Percentiles rank a stretch among this genome's conserved stretches.
phyloP scores from a whole-genome alignment of 2,329 filamentous ascomycete genomes.

The Alternaria postmessia region DNA sequence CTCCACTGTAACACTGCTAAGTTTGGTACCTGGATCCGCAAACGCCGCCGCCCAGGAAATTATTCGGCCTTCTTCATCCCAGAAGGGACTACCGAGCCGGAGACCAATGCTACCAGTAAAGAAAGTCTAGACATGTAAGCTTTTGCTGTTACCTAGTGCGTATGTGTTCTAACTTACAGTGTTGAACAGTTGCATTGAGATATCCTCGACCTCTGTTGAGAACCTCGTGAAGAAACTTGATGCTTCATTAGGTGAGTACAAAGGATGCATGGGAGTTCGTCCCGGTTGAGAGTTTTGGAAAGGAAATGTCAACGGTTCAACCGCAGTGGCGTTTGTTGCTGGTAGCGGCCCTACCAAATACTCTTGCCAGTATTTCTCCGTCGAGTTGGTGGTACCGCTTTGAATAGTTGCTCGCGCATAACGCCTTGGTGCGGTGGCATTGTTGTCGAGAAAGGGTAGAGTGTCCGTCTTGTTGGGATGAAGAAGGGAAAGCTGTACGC shows the following conservation, averaged over 20 bases:
- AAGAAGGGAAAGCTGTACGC: conserved; percentile 19
- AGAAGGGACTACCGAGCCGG: conserved; percentile 40
- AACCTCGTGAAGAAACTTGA: conserved; percentile 17
- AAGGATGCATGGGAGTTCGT: conserved; percentile 20
- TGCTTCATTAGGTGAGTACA: conserved; percentile 17
- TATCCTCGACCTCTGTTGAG: conserved; percentile 27
- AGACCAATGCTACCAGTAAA: conserved; percentile 23
- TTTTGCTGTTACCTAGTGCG: background rate
- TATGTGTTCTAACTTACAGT: conserved; percentile 19
- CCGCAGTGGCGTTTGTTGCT: conserved; percentile 50
- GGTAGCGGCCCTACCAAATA: conserved; percentile 62
- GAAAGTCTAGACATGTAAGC: conserved; percentile 20
- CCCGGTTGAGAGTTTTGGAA: conserved; percentile 30
- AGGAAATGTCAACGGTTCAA: conserved; percentile 29
- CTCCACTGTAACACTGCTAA: conserved; percentile 56
- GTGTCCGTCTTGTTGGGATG: conserved; percentile 35
- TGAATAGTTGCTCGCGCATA: conserved; percentile 34
- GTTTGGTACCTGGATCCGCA: conserved; percentile 48
- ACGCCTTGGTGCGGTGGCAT: conserved; percentile 20
- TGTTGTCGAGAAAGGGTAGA: conserved; percentile 22
- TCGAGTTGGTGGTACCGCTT: conserved; percentile 16
- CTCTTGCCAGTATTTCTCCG: conserved; percentile 51
- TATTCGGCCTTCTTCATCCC: conserved; percentile 50
- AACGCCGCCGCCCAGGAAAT: conserved; percentile 61
- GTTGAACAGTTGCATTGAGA: conserved; percentile 34